phyloP scores from a whole-genome alignment of 2,329 filamentous ascomycete genomes.

The Nothophoma quercina region DNA sequence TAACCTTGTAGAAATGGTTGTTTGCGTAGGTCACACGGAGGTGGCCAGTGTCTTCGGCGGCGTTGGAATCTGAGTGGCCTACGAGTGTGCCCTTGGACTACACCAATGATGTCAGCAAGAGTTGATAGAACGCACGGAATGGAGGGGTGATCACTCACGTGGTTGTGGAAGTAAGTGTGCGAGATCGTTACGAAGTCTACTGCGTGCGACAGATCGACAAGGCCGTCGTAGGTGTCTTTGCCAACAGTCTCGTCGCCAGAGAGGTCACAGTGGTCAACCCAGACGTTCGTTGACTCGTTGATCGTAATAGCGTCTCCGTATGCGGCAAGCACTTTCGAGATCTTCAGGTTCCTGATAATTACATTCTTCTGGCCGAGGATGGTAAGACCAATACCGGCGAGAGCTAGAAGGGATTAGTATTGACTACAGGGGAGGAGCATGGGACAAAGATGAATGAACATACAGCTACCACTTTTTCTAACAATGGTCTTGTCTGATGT shows the following conservation, averaged over 20 bases:
- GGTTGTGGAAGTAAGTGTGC: constrained; percentile 60
- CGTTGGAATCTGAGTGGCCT: constrained; percentile 67
- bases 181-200: constrained; percentile 67
- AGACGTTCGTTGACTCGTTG: constrained; percentile 61
- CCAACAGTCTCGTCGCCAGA: constrained; percentile 53
- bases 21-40: constrained; percentile 70
- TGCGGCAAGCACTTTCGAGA: constrained; percentile 62
- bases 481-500: constrained; percentile 34
- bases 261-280: constrained; percentile 73
- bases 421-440: too few relatives aligned
- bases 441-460: constrained; percentile 31
- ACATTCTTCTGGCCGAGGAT: constrained; percentile 64
- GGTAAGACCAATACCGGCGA: constrained; percentile 58
- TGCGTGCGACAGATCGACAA: constrained; percentile 68
- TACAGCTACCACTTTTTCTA: constrained; percentile 52
- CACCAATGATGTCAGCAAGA: too few relatives aligned
- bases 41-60: constrained; percentile 62
- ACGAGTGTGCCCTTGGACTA: constrained; percentile 65
- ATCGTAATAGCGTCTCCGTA: constrained; percentile 68
- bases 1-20: constrained; percentile 70
- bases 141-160: constrained; percentile 42
- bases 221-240: constrained; percentile 40
- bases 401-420: constrained; percentile 49
- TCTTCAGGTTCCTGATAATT: constrained; percentile 68
- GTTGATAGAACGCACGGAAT: neutral